Evolutionary conservation across 169 alveolate genomes (phyloP), one percentile per base, ranked within the genome.

Genomic region (Plasmodium gonderi): DNA sequence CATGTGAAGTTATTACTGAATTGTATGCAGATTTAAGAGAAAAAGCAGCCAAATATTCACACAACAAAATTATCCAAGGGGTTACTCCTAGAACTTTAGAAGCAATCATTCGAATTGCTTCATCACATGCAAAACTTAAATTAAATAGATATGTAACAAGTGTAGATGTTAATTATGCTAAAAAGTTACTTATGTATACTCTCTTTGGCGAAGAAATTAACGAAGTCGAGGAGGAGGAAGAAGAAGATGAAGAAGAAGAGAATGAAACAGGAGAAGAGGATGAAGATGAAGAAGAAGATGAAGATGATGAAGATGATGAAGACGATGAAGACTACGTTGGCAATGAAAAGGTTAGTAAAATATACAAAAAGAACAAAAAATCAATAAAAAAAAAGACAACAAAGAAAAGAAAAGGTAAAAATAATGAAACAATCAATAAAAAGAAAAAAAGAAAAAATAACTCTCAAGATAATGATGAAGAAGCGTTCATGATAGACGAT

Each of bases 21-120:
- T 90, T 96, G 44, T 96, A 96, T 79, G 91, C 96, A 12, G 96
- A 96, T 60, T 67, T 96, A 29, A 93, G 98, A 17, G 92, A 93
- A 68, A 82, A 94, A 31, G 96, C 96, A 42, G 79, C 92, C 54
- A 91, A 94, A 47, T 79, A 80, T 49, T 89, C 94, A 29, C 95
- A 91, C 40, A 82, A 83, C 79, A 93, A 94, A 93, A 79, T 93
- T 33, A 94, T 94, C 47, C 97, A 95, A 81, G 92, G 95, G 14
- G 97, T 95, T 33, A 91, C 97, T 9, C 97, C 97, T 17, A 94
- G 99, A 78, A 96, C 98, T 7, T 95, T 97, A 68, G 99, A 97
- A 92, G 99, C 98, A 7, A 95, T 96, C 51, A 95, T 97, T 36
- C 97, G 99, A 33, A 95, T 97, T 11, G 97, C 98, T 3, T 96